Conservation (phyloP, 108 stramenopile species). For the Thalassiosira profunda region DNA sequence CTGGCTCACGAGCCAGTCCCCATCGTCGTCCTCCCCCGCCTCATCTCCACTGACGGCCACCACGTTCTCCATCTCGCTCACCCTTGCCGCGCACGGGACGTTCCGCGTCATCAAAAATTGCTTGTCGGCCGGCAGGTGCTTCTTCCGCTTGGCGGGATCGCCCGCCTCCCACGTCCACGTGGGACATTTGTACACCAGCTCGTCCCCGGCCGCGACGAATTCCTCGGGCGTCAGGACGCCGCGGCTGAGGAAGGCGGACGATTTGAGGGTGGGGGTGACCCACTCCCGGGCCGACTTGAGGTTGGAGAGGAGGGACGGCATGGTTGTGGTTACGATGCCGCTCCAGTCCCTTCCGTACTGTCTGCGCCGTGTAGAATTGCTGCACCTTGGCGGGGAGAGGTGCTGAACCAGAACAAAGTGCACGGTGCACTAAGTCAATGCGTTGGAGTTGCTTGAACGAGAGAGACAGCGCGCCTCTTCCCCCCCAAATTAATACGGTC, state of each 20-base stretch:
- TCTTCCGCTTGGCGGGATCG: conserved; percentile 60
- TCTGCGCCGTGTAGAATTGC: conserved; percentile 56
- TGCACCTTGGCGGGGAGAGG: conserved; percentile 29
- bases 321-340: too few species aligned
- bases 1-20: conserved; percentile 78
- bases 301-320: conserved; percentile 55
- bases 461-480: too few species aligned
- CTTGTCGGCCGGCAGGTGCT: conserved; percentile 86
- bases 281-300: conserved; percentile 85
- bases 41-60: conserved; percentile 25
- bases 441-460: too few species aligned
- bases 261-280: conserved; percentile 86
- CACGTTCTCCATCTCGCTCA: conserved; percentile 73
- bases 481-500: too few species aligned
- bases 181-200: conserved; percentile 92
- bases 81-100: conserved; percentile 89
- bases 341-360: conserved; percentile 60
- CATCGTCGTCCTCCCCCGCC: conserved; percentile 39
- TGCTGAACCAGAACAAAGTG: too few species aligned
- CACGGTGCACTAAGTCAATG: too few species aligned
- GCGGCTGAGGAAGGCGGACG: conserved; percentile 86
- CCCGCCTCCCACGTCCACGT: conserved; percentile 95
- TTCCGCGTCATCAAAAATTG: conserved; percentile 92
- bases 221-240: conserved; percentile 97
- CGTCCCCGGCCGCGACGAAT: conserved; percentile 93